Evolutionary conservation across 345 rosid genomes (phyloP).

Genomic region (Citrus unshiu): DNA sequence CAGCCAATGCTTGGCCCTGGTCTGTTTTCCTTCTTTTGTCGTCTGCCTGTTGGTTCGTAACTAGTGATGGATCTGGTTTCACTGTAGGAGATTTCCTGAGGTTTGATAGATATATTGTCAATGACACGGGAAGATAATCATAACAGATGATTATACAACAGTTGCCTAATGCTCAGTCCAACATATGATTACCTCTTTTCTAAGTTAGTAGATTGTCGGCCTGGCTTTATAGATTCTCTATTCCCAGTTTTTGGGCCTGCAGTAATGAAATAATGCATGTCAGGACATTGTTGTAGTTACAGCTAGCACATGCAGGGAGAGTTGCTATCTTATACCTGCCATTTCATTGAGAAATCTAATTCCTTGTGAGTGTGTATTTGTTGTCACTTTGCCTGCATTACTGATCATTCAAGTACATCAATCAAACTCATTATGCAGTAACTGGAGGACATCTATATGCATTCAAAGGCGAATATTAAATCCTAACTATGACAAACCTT

Average conservation of each 20-base stretch:
- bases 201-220: conserved; percentile 5
- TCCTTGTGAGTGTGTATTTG: conserved; percentile 82
- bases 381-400: conserved; percentile 82
- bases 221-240: conserved; percentile 31
- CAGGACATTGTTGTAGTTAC: background rate
- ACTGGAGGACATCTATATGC: background rate
- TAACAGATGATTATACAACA: background rate
- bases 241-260: conserved; percentile 32
- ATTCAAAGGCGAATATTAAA: conserved; percentile 5
- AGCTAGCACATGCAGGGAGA: background rate
- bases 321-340: conserved; percentile 43
- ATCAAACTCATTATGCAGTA: background rate
- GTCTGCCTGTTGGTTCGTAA: conserved; percentile 21
- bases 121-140: background rate
- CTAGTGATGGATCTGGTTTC: conserved; percentile 28
- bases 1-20: conserved; percentile 20
- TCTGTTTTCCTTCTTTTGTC: conserved; percentile 50
- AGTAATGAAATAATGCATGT: conserved; percentile 7
- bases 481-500: conserved; percentile 38
- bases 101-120: conserved; percentile 13
- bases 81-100: conserved; percentile 53
- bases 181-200: conserved; percentile 54
- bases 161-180: background rate
- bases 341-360: conserved; percentile 81
- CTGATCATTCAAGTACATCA: conserved; percentile 38